Conservation (phyloP, 1,139 yeast genomes). For the Geotrichum candidum region DNA sequence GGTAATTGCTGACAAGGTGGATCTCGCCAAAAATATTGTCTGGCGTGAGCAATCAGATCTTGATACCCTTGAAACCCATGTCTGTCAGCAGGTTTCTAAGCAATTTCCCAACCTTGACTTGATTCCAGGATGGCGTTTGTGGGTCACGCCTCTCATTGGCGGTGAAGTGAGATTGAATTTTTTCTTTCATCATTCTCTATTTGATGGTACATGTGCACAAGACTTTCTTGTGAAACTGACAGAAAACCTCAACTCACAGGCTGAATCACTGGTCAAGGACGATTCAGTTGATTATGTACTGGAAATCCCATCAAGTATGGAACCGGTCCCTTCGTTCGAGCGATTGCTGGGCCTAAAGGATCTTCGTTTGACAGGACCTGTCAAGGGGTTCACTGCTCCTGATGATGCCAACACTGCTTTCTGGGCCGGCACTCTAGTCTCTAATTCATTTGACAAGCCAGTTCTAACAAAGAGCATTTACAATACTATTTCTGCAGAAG, state of each 20-base stretch:
- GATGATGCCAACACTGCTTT: not conserved
- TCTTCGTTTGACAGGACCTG: not conserved
- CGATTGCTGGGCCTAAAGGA: slow-evolving; percentile 2
- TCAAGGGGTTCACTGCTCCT: not conserved
- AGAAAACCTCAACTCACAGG: not conserved
- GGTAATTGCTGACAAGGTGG: not conserved
- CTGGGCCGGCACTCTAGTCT: slow-evolving; percentile 9
- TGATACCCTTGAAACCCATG: not conserved
- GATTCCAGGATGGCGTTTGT: slow-evolving; percentile 13
- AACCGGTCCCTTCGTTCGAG: slow-evolving; percentile 7
- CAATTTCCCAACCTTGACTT: not conserved
- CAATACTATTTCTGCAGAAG: not conserved
- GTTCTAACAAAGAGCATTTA: not conserved
- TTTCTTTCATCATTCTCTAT: slow-evolving; percentile 13
- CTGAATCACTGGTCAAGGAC: not conserved
- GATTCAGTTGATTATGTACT: not conserved
- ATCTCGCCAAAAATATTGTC: slow-evolving; percentile 1
- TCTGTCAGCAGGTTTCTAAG: slow-evolving; percentile 1
- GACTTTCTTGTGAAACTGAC: not conserved
- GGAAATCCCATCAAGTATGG: not conserved
- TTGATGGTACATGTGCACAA: slow-evolving; percentile 10
- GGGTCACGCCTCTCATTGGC: slow-evolving; percentile 6
- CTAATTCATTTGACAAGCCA: not conserved
- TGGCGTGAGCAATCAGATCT: not conserved
- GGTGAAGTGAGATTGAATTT: not conserved